Evolutionary conservation across 2,329 filamentous ascomycete genomes (phyloP).

Genomic region (Colletotrichum salicis): DNA sequence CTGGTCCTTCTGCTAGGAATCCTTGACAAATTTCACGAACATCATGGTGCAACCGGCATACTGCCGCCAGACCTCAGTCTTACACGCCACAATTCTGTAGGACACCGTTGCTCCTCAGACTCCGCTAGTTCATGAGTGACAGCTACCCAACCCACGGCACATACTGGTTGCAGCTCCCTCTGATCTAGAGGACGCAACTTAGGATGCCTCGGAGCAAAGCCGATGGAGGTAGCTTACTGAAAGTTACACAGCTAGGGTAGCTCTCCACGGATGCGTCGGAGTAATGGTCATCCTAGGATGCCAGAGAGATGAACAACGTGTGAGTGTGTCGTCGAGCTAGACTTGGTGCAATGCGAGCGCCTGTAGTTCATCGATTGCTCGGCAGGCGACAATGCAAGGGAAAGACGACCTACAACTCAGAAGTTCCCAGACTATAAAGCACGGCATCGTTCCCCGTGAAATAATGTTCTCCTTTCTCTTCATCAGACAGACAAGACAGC

Average conservation of each 20-base stretch:
- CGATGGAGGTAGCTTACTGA: not conserved
- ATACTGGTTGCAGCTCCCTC: not conserved
- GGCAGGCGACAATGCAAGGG: not conserved
- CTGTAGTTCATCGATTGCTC: not conserved
- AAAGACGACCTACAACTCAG: not conserved
- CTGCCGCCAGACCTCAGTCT: not conserved
- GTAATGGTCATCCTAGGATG: not conserved
- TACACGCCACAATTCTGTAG: not conserved
- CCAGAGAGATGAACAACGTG: not conserved
- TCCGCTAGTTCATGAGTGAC: not conserved
- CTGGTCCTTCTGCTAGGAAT: not conserved
- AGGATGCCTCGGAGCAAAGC: not conserved
- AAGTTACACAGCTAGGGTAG: not conserved
- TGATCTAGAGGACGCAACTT: not conserved
- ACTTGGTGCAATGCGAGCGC: not conserved
- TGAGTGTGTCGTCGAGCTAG: not conserved
- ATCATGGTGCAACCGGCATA: not conserved
- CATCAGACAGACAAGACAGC: slow-evolving; percentile 24
- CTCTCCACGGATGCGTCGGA: slow-evolving; percentile 8
- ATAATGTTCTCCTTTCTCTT: not conserved
- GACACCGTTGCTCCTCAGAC: not conserved
- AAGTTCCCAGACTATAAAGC: slow-evolving; percentile 13
- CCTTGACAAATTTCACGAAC: not conserved
- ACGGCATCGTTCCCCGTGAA: not conserved
- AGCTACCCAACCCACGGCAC: not conserved